A percentile compares a stretch with the other conserved stretches of the same genome.
Conservation (phyloP, 2,329 filamentous ascomycete species). For the Calycina herbarum region DNA sequence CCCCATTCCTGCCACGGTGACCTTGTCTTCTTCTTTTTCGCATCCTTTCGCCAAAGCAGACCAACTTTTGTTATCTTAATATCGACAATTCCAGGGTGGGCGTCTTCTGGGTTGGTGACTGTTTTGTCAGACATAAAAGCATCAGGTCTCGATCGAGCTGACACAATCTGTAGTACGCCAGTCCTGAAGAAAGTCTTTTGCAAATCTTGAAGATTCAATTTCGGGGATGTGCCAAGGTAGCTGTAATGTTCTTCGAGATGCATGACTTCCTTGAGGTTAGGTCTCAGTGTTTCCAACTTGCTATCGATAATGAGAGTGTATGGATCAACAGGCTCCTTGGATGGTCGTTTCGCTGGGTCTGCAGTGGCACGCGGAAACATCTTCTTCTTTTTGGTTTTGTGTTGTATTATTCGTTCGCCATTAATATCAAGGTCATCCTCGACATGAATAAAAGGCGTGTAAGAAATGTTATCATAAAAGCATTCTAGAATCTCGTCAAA, state of each 20-base stretch:
- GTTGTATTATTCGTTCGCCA: conserved; percentile 68
- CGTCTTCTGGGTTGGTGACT: conserved; percentile 79
- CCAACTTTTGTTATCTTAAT: conserved; percentile 98
- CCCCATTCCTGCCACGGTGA: conserved; percentile 99
- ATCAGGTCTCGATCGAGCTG: conserved; percentile 86
- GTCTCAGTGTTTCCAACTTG: conserved; percentile 78
- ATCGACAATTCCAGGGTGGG: conserved; percentile 90
- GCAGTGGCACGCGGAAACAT: conserved; percentile 65
- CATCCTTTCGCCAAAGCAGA: conserved; percentile 88
- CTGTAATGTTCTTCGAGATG: conserved; percentile 88
- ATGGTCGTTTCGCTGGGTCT: conserved; percentile 63
- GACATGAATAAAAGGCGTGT: conserved; percentile 97
- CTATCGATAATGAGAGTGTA: conserved; percentile 92
- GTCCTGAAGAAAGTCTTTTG: conserved; percentile 90
- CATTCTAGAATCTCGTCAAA: conserved; percentile 90
- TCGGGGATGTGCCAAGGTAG: conserved; percentile 75
- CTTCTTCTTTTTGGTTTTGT: conserved; percentile 70
- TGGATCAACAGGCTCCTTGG: conserved; percentile 88
- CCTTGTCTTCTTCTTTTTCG: conserved; percentile 88
- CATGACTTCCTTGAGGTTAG: conserved; percentile 89
- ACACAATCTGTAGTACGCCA: conserved; percentile 91
- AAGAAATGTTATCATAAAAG: conserved; percentile 98
- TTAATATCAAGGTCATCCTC: conserved; percentile 86
- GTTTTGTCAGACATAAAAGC: conserved; percentile 91
- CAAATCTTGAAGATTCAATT: conserved; percentile 76